Conservation (phyloP, 2,329 filamentous ascomycete genomes). For the Monilinia aucupariae region DNA sequence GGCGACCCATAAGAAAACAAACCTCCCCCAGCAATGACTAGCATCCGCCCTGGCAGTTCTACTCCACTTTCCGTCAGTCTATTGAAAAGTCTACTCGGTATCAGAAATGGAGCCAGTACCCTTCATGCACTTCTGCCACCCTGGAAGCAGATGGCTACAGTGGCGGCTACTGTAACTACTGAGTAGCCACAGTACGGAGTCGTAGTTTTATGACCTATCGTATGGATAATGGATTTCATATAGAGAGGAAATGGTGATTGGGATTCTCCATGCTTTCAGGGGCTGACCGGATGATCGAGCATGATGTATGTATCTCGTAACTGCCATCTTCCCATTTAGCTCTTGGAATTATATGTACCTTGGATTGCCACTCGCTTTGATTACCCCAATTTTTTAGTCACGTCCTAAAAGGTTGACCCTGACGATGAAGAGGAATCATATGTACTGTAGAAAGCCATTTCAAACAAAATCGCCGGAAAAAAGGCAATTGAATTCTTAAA, state of each 20-base stretch:
- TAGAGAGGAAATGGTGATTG: neutral
- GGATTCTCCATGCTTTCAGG: neutral
- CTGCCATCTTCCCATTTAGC: neutral
- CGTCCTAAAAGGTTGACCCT: neutral
- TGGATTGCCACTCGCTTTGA: neutral
- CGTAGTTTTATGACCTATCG: slow-evolving; percentile 11
- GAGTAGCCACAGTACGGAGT: neutral
- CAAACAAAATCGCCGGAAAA: neutral
- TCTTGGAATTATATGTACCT: neutral
- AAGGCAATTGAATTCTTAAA: neutral
- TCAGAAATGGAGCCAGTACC: neutral
- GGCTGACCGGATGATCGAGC: neutral
- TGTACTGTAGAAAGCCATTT: neutral
- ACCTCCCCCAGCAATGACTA: neutral
- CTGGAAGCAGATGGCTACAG: neutral
- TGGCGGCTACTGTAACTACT: no score
- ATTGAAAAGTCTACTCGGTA: slow-evolving; percentile 9
- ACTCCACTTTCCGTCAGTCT: slow-evolving; percentile 7
- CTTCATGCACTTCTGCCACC: neutral
- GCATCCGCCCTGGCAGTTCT: neutral
- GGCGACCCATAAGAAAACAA: neutral
- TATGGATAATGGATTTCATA: neutral
- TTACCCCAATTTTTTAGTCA: neutral
- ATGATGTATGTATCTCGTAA: slow-evolving; percentile 1
- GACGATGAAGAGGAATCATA: neutral